Conservation (phyloP, 345 rosid species). For the Hypericum perforatum region DNA sequence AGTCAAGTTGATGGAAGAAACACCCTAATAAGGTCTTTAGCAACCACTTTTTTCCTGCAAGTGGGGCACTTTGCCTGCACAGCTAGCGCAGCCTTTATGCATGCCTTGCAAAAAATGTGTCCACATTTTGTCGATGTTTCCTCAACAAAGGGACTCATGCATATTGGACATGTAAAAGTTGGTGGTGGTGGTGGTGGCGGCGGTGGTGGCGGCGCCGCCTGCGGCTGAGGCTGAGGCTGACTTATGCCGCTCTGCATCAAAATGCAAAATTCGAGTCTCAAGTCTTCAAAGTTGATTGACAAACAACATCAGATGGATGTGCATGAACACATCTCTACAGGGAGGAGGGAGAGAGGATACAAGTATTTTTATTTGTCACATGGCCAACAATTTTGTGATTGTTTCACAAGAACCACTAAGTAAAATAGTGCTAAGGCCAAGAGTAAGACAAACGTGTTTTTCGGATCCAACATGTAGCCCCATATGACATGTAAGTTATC, state of each 20-base stretch:
- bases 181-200: conserved; percentile 54
- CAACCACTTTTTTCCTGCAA: conserved; percentile 61
- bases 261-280: too few species aligned
- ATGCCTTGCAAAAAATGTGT: conserved; percentile 78
- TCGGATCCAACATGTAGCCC: too few species aligned
- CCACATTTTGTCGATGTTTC: conserved; percentile 91
- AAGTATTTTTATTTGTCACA: too few species aligned
- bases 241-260: conserved; percentile 24
- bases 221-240: conserved; percentile 1
- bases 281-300: too few species aligned
- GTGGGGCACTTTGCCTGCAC: conserved; percentile 73
- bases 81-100: conserved; percentile 55
- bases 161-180: conserved; percentile 83
- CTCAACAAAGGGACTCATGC: conserved; percentile 63
- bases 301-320: background rate
- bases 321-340: background rate
- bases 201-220: conserved; percentile 6
- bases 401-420: too few species aligned
- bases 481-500: too few species aligned
- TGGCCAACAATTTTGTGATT: too few species aligned
- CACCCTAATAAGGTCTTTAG: conserved; percentile 65
- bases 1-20: conserved; percentile 63
- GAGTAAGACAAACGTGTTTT: too few species aligned
- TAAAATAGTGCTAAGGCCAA: too few species aligned
- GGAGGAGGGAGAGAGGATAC: background rate